phyloP scores from a whole-genome alignment of 495 filamentous ascomycete species.

The Aspergillus conjunctus region DNA sequence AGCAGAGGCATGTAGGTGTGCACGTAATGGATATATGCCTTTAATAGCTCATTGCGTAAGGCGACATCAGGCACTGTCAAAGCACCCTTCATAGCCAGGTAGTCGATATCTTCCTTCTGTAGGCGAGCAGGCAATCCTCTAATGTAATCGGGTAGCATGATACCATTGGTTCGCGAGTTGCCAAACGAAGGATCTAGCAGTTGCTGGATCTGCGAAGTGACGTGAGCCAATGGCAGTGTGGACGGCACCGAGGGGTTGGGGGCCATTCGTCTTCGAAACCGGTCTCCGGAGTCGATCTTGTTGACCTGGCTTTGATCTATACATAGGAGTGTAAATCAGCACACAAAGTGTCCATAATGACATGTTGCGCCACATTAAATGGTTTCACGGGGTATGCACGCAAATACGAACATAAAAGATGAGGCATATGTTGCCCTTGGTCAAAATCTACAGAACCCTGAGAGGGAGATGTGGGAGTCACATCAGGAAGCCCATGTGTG shows the following conservation, averaged over 20 bases:
- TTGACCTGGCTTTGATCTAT: conserved; percentile 45
- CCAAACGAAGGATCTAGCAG: conserved; percentile 43
- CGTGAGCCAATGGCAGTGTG: conserved; percentile 41
- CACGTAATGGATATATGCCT: conserved; percentile 78
- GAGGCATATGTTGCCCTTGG: conserved; percentile 53
- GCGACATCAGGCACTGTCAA: conserved; percentile 65
- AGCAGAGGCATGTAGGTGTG: conserved; percentile 89
- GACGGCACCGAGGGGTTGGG: conserved; percentile 42
- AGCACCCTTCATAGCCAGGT: conserved; percentile 74
- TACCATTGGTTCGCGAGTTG: conserved; percentile 30
- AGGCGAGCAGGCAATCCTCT: conserved; percentile 70
- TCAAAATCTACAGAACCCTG: conserved; percentile 46
- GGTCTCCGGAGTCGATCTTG: conserved; percentile 38
- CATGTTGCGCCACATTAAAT: background rate
- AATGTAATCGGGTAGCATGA: conserved; percentile 67
- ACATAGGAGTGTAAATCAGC: conserved; percentile 12
- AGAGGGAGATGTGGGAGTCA: conserved; percentile 43
- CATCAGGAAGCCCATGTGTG: conserved; percentile 34
- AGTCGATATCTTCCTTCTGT: conserved; percentile 71
- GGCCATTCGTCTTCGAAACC: conserved; percentile 39
- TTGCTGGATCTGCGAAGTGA: conserved; percentile 44
- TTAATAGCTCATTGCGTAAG: conserved; percentile 72
- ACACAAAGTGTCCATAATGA: background rate
- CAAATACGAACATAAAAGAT: conserved; percentile 46
- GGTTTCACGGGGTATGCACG: background rate